Evolutionary conservation across 2,329 filamentous ascomycete genomes (phyloP).

Genomic region (Penicillium italicum): DNA sequence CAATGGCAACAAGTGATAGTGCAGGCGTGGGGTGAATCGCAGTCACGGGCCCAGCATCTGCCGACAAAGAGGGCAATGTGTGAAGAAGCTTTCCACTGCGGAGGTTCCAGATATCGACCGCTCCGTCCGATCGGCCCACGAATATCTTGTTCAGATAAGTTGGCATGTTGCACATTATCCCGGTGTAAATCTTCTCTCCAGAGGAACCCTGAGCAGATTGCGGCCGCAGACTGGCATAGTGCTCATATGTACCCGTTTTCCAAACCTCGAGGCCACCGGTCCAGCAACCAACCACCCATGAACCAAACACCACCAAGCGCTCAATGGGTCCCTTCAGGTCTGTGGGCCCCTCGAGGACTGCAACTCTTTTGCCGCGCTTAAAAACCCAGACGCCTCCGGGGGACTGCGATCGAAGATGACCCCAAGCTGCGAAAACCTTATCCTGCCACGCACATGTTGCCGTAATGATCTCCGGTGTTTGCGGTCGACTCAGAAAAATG

Average conservation of each 20-base stretch:
- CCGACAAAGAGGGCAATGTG: conserved; percentile 73
- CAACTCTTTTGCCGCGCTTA: conserved; percentile 81
- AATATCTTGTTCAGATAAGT: conserved; percentile 97
- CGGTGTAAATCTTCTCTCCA: conserved; percentile 67
- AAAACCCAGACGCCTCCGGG: conserved; percentile 78
- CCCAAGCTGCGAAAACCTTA: conserved; percentile 85
- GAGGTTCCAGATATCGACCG: conserved; percentile 95
- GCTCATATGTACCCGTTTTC: conserved; percentile 77
- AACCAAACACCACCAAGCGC: conserved; percentile 77
- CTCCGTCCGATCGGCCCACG: conserved; percentile 79
- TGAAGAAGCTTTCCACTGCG: conserved; percentile 88
- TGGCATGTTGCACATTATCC: conserved; percentile 80
- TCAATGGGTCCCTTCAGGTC: conserved; percentile 66
- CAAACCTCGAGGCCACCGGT: conserved; percentile 78
- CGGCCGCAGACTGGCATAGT: conserved; percentile 76
- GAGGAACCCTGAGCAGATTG: conserved; percentile 56
- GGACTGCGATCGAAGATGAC: conserved; percentile 47
- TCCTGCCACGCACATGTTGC: conserved; percentile 86
- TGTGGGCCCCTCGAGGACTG: conserved; percentile 65
- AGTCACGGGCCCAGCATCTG: conserved; percentile 75
- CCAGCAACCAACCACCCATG: conserved; percentile 83
- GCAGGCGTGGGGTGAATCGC: conserved; percentile 81
- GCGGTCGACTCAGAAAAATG: conserved; percentile 86
- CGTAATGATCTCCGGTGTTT: conserved; percentile 81
- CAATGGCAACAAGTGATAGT: conserved; percentile 79